Evolutionary conservation across 305 asterid genomes (phyloP), one percentile per base, ranked within the genome.

Genomic region (Fraxinus floribunda): DNA sequence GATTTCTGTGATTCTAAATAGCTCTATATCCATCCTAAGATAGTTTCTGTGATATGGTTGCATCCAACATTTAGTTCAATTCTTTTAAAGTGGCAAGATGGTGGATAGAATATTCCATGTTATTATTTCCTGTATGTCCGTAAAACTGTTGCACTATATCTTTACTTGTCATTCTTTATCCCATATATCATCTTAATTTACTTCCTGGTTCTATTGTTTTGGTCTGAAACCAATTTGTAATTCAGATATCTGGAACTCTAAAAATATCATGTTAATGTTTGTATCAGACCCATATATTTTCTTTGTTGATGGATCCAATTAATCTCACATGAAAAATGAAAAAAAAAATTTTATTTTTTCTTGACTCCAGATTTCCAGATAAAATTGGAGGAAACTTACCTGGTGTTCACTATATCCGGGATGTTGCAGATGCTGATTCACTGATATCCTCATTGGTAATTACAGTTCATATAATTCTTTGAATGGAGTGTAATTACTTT

Each of bases 361-460:
- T 82, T 81, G 83, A 71, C 34, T 83, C 84, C 92, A 95, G 99
- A 85, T 90, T 95, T 89, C 99, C 99, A 49, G 98, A 95, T 84
- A 92, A 90, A 62, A 92, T 95, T 83, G 98, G 98, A 84, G 98
- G 98, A 84, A 91, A 87, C 85, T 89, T 94, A 80, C 85, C 90
- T 5, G 97, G 98, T 79, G 97, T 94, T 84, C 98, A 95, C 88
- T 95, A 94, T 87, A 88, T 94, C 83, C 94, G 98, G 75, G 97
- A 93, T 84, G 94, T 95, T 83, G 95, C 94, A 39, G 99, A 95
- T 95, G 99, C 99, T 79, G 87, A 95, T 89, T 91, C 97, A 41
- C 88, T 95, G 80, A 88, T 95, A 88, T 91, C 95, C 41, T 93
- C 98, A 24, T 84, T 93, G 96, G 99, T 93, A 88, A 82, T 35